Base-by-base conservation (phyloP, 179 eudicot species). In the Patellifolia procumbens region DNA sequence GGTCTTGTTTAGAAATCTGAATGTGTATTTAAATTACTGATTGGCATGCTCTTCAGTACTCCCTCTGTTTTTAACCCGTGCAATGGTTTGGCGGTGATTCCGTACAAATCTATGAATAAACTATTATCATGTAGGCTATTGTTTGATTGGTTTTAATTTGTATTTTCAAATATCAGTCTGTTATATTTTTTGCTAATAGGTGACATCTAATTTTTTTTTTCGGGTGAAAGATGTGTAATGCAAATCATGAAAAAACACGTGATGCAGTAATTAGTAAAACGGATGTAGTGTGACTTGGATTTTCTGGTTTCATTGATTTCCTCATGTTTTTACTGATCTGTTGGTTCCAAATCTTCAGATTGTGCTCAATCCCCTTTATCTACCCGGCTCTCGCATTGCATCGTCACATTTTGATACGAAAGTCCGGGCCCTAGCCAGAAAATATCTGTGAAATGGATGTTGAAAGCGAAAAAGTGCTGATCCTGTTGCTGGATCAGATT, bases 401-500 rank as follows among this genome's bases (percentile, higher is more conserved):
- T 93, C 97, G 62, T 89, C 97, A 29, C 95, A 93, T 78, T 95
- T 92, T 77, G 97, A 93, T 76, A 95, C 99, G 20, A 95, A 95
- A 84, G 97, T 92, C 65, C 88, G 97, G 77, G 92, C 95, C 29
- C 93, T 95, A 64, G 97, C 99, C 55, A 87, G 97, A 80, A 95
- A 90, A 52, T 91, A 95, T 74, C 85, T 95, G 70, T 93, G 86
- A 91, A 74, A 76, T 45, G 58, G 75, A 61, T 17, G 31, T 26
- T 56, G 59, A 74, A 45, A 15, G 45, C 13, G 34, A 58, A n/a
- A 32, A 13, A 10, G 37, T 71, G 61, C 45, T 46, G 73, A 71
- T 20, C 32, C n/a, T 34, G 52, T n/a, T 35, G 7, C 35, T 5
- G 37, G 39, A 53, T 20, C 4, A 68, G 39, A 68, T 2, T 35